phyloP scores from a whole-genome alignment of 495 filamentous ascomycete species.

The Lophiostoma macrostomum region DNA sequence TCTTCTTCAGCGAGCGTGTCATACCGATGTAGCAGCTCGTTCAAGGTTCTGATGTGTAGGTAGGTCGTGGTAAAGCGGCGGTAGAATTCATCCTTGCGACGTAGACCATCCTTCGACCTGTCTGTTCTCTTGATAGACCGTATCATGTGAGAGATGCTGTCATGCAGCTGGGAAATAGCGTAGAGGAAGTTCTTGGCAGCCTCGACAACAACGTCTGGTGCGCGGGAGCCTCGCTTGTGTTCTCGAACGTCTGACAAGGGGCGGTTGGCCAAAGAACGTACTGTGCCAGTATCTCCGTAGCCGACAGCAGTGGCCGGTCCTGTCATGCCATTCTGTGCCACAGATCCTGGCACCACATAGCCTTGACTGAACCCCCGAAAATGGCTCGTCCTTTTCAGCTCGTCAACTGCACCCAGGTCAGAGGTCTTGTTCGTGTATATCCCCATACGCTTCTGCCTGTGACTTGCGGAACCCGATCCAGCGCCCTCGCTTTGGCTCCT shows the following conservation, averaged over 20 bases:
- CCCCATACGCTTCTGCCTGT: slow-evolving; percentile 73
- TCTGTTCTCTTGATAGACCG: slow-evolving; percentile 49
- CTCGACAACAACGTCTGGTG: slow-evolving; percentile 66
- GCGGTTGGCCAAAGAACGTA: slow-evolving; percentile 75
- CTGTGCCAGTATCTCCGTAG: slow-evolving; percentile 43
- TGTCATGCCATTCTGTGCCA: slow-evolving; percentile 19
- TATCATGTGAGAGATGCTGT: slow-evolving; percentile 64
- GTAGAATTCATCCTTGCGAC: slow-evolving; percentile 69
- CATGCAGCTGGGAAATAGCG: slow-evolving; percentile 76
- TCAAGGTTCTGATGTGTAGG: slow-evolving; percentile 61
- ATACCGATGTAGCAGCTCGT: slow-evolving; percentile 66
- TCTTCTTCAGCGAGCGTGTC: slow-evolving; percentile 49
- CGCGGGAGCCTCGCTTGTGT: slow-evolving; percentile 60
- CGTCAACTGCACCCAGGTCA: slow-evolving; percentile 72
- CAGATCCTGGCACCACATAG: slow-evolving; percentile 12
- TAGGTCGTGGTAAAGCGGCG: slow-evolving; percentile 76
- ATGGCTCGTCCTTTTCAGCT: slow-evolving; percentile 75
- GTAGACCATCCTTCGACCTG: slow-evolving; percentile 45
- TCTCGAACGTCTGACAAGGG: slow-evolving; percentile 46
- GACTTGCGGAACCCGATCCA: slow-evolving; percentile 60
- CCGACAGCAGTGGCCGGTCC: slow-evolving; percentile 25
- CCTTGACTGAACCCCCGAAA: slow-evolving; percentile 67
- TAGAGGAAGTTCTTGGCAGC: slow-evolving; percentile 85
- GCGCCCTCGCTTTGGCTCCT: slow-evolving; percentile 89
- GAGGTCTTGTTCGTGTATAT: slow-evolving; percentile 72